Evolutionary conservation across 805 yeast species (phyloP).

Genomic region (Cyberlindnera mrakii): DNA sequence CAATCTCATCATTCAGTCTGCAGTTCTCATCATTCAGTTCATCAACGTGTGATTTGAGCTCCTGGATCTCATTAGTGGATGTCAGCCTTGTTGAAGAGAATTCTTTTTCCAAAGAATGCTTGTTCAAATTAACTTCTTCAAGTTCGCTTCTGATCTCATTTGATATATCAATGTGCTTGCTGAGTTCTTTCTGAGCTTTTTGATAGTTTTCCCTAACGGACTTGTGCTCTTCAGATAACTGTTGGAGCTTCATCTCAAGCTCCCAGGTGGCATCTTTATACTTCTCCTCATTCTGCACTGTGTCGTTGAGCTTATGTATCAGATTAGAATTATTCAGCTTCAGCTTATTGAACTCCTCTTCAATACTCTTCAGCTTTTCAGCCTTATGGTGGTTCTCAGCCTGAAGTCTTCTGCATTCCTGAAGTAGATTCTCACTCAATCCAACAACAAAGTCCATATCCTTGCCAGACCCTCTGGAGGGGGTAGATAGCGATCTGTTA

Average conservation of each 20-base stretch:
- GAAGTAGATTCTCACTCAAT: conserved; percentile 61
- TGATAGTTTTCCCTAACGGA: conserved; percentile 36
- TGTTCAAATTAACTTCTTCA: conserved; percentile 39
- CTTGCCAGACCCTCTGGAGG: conserved; percentile 33
- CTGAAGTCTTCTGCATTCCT: conserved; percentile 65
- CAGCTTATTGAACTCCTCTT: conserved; percentile 35
- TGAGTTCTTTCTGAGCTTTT: conserved; percentile 34
- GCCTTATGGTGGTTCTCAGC: conserved; percentile 51
- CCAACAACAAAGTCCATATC: conserved; percentile 72
- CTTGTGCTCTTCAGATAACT: conserved; percentile 26
- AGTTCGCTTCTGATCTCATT: conserved; percentile 38
- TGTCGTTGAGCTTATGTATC: conserved; percentile 20
- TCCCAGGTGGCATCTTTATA: conserved; percentile 62
- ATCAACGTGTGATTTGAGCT: conserved; percentile 44
- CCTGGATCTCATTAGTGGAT: conserved; percentile 37
- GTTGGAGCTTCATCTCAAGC: conserved; percentile 47
- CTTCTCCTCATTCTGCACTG: conserved; percentile 34
- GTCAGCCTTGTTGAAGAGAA: conserved; percentile 30
- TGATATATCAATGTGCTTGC: conserved; percentile 31
- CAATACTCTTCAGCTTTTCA: conserved; percentile 33
- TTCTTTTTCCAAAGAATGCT: conserved; percentile 34
- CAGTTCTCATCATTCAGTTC: conserved; percentile 70
- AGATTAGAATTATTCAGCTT: conserved; percentile 16
- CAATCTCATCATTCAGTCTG: conserved; percentile 38
- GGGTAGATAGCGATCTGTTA: conserved; percentile 15